phyloP scores from a whole-genome alignment of 208 protist species.

The Blechomonas ayalai region DNA sequence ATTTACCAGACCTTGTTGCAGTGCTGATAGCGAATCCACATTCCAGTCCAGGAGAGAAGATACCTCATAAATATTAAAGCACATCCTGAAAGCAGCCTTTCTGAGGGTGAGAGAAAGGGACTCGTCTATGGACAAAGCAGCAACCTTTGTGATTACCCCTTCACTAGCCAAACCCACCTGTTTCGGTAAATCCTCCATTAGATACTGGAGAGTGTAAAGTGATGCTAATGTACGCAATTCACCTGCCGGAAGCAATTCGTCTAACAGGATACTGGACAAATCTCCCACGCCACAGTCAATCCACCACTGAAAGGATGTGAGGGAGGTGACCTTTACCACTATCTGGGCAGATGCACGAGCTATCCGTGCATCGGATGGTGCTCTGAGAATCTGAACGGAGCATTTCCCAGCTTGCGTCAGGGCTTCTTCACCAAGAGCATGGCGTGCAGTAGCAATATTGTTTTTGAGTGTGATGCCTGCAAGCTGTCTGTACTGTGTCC shows the following conservation, averaged over 20 bases:
- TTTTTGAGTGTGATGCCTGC: constrained; percentile 85
- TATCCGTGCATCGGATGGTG: constrained; percentile 45
- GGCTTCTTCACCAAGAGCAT: constrained; percentile 62
- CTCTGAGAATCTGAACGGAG: constrained; percentile 37
- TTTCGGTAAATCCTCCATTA: constrained; percentile 84
- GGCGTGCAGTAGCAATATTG: constrained; percentile 50
- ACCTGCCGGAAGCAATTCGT: constrained; percentile 48
- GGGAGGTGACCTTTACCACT: constrained; percentile 66
- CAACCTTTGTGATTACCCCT: constrained; percentile 55
- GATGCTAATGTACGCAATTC: constrained; percentile 55
- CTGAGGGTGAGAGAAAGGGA: constrained; percentile 22
- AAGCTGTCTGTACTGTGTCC: constrained; percentile 64
- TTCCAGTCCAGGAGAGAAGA: constrained; percentile 80
- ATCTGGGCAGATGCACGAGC: constrained; percentile 76
- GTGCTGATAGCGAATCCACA: constrained; percentile 59
- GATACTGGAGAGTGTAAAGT: constrained; percentile 81
- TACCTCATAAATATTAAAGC: constrained; percentile 80
- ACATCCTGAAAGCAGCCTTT: constrained; percentile 84
- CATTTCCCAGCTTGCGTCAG: constrained; percentile 63
- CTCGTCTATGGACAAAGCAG: constrained; percentile 24
- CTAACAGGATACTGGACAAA: constrained; percentile 55
- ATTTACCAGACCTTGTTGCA: constrained; percentile 62
- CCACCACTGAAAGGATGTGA: constrained; percentile 86
- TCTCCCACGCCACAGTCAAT: constrained; percentile 34
- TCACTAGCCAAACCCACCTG: constrained; percentile 62